These are phyloP conservation scores for Globisporangium megalacanthum DNA, from an alignment of 352 stramenopile genomes.

Conservation along the genomic window DNA sequence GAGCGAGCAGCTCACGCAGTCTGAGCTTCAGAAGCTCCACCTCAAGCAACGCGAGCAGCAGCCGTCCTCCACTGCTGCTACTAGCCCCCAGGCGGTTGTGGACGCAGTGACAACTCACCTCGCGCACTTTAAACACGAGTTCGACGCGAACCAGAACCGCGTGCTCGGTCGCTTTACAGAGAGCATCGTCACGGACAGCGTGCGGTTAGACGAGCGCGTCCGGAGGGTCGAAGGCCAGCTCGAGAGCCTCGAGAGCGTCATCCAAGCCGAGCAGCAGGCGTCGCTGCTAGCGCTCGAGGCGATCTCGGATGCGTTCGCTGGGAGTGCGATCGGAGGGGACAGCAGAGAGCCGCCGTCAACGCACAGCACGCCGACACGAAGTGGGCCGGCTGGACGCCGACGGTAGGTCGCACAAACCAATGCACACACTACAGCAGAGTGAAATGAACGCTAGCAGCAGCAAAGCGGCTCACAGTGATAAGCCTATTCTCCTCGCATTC, in stretches of 20 bases:
- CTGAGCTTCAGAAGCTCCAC: conserved; percentile 25
- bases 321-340: conserved; percentile 6
- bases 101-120: conserved; percentile 54
- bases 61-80: background rate
- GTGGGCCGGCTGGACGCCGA: background rate
- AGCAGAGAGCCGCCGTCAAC: conserved; percentile 69
- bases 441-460: background rate
- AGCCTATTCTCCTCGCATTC: too few relatives aligned
- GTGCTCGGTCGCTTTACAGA: conserved; percentile 49
- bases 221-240: conserved; percentile 47
- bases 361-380: conserved; percentile 34
- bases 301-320: conserved; percentile 57
- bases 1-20: conserved; percentile 24
- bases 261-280: conserved; percentile 66
- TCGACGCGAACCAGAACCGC: conserved; percentile 39
- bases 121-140: conserved; percentile 58
- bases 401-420: background rate
- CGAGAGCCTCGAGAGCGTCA: conserved; percentile 39
- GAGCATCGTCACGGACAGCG: conserved; percentile 39
- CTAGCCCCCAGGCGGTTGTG: conserved; percentile 34
- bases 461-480: too few relatives aligned
- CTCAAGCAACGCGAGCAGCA: conserved; percentile 12
- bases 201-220: conserved; percentile 49
- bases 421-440: too few relatives aligned
- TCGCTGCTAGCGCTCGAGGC: conserved; percentile 61